Evolutionary conservation across 23 red algal species (phyloP), one percentile per base, ranked within the genome.

Genomic region (Pyropia yezoensis): DNA sequence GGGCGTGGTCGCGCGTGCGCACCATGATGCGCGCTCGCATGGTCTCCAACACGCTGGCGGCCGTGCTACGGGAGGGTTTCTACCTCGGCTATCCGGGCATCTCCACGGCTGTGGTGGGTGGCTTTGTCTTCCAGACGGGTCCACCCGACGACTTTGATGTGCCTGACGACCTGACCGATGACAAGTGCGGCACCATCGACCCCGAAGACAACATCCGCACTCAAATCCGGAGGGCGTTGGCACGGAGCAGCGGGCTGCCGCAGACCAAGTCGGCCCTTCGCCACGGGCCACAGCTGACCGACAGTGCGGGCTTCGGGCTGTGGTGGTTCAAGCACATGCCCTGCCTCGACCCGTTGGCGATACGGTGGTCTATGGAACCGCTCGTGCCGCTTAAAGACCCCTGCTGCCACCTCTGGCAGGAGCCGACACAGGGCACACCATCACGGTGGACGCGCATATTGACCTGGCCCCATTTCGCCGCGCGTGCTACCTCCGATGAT

Each of bases 31-130:
- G 30, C 18, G 49, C 45, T 11, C 59, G 74, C 7, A 59, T 65
- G 51, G 56, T 50, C 2, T 63, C 61, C 19, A 78, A 78, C 61
- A 63, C 65, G 24, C 58, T 78, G 14, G 33, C 74, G 14, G 74
- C 74, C 60, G 57, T 78, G 19, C 29, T 78, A 14, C 60, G 74
- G 18, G 74, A 78, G 33, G 61, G 74, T 18, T 78, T 78, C 61
- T 67, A 78, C 47, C 58, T 78, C 22, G 74, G 74, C 32, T 63
- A 78, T 18, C 74, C 61, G 34, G 50, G 28, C 30, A 63, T 78
- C 39, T 59, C 58, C 23, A 18, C 67, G 12, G 59, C 74, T 21
- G 20, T 28, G 33, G 34, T 78, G 17, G 65, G 65, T 19, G 50
- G 24, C 23, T 63, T 58, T 25, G 74, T 55, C 0, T 55, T 3